These are phyloP conservation scores for Endocalyx cinctus DNA, from an alignment of 2,329 filamentous ascomycete species.

Conservation along the genomic window DNA sequence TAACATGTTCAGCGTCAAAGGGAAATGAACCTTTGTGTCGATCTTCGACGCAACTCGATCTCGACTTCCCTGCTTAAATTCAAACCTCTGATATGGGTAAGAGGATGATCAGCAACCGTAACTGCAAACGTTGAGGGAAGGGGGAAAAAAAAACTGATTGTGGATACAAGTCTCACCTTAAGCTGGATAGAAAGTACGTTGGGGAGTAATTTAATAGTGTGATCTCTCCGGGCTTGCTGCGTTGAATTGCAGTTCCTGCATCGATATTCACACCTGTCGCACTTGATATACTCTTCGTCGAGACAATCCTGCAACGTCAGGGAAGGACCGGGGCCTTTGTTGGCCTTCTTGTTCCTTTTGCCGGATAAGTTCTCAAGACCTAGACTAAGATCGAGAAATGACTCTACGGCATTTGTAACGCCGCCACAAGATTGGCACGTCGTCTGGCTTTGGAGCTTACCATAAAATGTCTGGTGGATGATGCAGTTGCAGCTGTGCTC, in stretches of 20 bases:
- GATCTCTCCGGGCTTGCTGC: conserved; percentile 77
- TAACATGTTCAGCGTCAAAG: conserved; percentile 80
- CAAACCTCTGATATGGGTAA: conserved; percentile 51
- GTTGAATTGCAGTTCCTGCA: conserved; percentile 75
- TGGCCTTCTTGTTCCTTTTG: conserved; percentile 53
- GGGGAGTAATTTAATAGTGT: conserved; percentile 78
- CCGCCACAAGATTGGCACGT: conserved; percentile 86
- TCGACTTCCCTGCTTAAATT: conserved; percentile 62
- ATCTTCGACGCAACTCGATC: conserved; percentile 78
- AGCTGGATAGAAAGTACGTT: conserved; percentile 89
- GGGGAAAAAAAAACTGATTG: too few relatives aligned
- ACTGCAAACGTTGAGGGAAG: not conserved
- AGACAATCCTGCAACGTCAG: conserved; percentile 69
- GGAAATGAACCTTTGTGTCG: conserved; percentile 80
- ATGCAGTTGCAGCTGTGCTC: conserved; percentile 77
- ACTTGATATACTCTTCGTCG: conserved; percentile 78
- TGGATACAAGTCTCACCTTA: conserved; percentile 66
- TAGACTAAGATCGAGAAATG: conserved; percentile 84
- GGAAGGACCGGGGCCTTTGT: conserved; percentile 39
- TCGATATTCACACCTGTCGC: conserved; percentile 84
- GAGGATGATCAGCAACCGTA: not conserved
- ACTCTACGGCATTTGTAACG: conserved; percentile 76
- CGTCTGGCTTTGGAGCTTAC: conserved; percentile 83
- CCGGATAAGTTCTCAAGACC: conserved; percentile 75
- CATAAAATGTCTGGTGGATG: conserved; percentile 91